Conservation (phyloP, 2,329 filamentous ascomycete genomes). For the Trichophyton mentagrophytes region DNA sequence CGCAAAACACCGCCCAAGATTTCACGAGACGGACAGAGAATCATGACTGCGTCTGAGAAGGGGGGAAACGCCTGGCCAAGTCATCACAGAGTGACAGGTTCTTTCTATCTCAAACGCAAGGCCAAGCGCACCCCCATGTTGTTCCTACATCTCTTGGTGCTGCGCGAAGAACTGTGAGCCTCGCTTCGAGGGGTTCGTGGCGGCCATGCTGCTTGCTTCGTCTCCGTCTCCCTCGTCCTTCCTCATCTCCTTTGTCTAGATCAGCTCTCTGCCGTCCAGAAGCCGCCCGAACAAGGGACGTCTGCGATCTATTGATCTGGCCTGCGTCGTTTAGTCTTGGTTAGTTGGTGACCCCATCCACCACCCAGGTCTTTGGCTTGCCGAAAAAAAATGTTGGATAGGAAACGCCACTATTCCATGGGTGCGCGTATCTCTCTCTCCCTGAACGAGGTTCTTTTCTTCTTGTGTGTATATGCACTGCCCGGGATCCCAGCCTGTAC, state of each 20-base stretch:
- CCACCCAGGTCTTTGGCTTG: background rate
- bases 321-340: background rate
- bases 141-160: background rate
- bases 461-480: background rate
- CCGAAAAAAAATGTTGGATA: background rate
- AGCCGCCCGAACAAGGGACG: background rate
- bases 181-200: constrained; percentile 1
- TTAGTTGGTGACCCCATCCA: background rate
- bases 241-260: no score
- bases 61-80: background rate
- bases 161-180: background rate
- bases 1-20: background rate
- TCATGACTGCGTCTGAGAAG: background rate
- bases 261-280: background rate
- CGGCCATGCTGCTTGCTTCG: background rate
- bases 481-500: background rate
- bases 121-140: background rate
- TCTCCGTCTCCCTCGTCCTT: background rate
- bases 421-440: background rate
- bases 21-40: background rate
- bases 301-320: background rate
- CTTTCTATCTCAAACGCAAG: background rate
- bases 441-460: background rate
- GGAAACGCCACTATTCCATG: background rate
- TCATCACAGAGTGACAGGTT: background rate